A percentile compares a stretch with the other conserved stretches of the same genome.
These are phyloP conservation scores for Colletotrichum sp. DNA, from an alignment of 2,329 filamentous ascomycete species.

Conservation along the genomic window DNA sequence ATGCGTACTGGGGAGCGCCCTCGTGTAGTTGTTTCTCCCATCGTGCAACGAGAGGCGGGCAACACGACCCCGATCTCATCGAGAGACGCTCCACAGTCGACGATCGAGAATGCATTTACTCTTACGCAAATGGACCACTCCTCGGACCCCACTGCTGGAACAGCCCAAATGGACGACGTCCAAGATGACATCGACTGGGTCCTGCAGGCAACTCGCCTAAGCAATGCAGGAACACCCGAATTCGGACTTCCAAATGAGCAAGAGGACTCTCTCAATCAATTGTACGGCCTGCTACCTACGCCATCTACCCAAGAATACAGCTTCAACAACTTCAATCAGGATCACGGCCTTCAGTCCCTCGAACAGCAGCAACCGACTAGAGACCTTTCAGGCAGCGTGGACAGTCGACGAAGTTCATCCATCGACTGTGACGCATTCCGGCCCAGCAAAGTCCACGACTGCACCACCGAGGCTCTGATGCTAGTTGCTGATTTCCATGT, in stretches of 20 bases:
- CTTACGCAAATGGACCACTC: not conserved
- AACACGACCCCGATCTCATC: not conserved
- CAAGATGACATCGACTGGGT: not conserved
- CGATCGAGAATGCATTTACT: not conserved
- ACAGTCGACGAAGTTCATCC: not conserved
- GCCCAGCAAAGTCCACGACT: not conserved
- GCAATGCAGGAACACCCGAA: not conserved
- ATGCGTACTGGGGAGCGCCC: conserved; percentile 2
- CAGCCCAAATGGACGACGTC: not conserved
- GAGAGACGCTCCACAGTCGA: not conserved
- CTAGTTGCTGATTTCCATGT: not conserved
- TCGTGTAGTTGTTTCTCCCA: not conserved
- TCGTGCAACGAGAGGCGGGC: not conserved
- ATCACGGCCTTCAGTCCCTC: not conserved
- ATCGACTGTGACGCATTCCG: not conserved
- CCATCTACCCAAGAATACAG: not conserved
- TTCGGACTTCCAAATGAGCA: not conserved
- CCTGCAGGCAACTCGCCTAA: not conserved
- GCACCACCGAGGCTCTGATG: not conserved
- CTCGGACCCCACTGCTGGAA: not conserved
- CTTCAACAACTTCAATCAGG: not conserved
- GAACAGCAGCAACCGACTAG: not conserved
- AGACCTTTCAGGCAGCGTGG: not conserved
- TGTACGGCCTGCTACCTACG: not conserved
- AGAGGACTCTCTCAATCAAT: not conserved